Evolutionary conservation across 306 rosid species (phyloP).

Genomic region (Begonia fuchsioides): DNA sequence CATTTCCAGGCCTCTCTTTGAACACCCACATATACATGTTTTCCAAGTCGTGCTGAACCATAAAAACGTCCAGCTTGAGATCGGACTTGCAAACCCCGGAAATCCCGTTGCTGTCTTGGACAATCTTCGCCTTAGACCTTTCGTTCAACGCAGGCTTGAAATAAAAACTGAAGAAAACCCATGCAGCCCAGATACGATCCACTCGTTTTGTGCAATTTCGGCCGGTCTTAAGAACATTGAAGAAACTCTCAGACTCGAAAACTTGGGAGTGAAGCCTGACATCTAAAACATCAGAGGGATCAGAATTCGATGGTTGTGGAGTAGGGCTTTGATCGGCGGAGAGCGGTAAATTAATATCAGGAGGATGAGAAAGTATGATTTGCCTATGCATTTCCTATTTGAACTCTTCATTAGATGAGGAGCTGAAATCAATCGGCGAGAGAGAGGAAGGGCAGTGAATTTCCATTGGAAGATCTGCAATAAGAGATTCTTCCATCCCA

Average conservation of each 20-base stretch:
- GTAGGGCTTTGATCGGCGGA: conserved; percentile 79
- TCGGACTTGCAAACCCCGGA: conserved; percentile 73
- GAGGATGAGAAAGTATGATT: conserved; percentile 58
- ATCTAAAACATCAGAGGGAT: conserved; percentile 60
- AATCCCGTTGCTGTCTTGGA: conserved; percentile 51
- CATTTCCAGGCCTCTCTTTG: conserved; percentile 90
- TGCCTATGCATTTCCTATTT: conserved; percentile 81
- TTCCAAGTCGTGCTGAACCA: conserved; percentile 98
- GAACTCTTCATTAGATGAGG: conserved; percentile 80
- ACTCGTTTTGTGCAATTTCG: conserved; percentile 65
- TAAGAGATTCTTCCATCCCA: conserved; percentile 65
- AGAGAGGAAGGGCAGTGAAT: conserved; percentile 79
- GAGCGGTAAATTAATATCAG: conserved; percentile 70
- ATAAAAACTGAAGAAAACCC: conserved; percentile 91
- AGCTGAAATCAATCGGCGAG: conserved; percentile 88
- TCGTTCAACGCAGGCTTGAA: conserved; percentile 67
- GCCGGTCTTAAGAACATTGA: conserved; percentile 50
- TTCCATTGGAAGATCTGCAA: conserved; percentile 69
- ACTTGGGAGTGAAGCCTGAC: conserved; percentile 76
- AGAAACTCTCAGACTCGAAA: conserved; percentile 59
- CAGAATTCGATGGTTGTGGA: conserved; percentile 54
- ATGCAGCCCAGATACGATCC: conserved; percentile 96
- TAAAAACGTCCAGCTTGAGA: conserved; percentile 78
- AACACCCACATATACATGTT: conserved; percentile 99
- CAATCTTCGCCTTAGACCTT: conserved; percentile 67